Base-by-base conservation (phyloP, 2,329 filamentous ascomycete genomes). In the Microdochium nivale region DNA sequence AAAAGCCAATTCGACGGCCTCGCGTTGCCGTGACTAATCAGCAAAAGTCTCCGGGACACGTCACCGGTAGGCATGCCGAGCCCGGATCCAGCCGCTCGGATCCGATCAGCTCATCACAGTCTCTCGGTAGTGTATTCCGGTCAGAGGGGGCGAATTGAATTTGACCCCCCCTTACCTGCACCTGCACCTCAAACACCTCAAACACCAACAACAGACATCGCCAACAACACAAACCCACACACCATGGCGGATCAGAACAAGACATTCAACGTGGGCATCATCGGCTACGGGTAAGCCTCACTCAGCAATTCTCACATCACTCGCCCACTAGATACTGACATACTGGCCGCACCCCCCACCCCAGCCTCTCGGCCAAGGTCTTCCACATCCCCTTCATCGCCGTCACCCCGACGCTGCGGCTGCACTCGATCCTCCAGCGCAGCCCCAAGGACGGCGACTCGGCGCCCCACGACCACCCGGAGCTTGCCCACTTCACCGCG, bases 381-480 rank as follows among this genome's bases (percentile, higher is more conserved):
- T 94, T 92, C 70, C 88, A 94, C 68, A 90, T 92, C 63, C 88
- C 88, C 55, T 87, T 90, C 69, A 78, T 94, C 68, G 71, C 73
- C 50, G 76, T 77, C 27, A 81, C 84, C 0, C 75, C 83, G 7
- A 72, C 79, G 51, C 77, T 90, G 64, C 82, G 76, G 50, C 80
- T 92, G 21, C 80, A 89, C 63, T 81, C 85, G 56, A 83, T 94
- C 58, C 84, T 92, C 25, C 88, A 94, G 68, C 83, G 88, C 54
- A 80, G 72, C 4, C 87, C 87, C 5, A 80, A 78, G 56, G 68
- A 78, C 2, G 72, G 75, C 50, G 78, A 86, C 65, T 86, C 88
- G 53, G 86, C 86, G 1, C 78, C 82, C 21, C 76, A 78, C 56
- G 87, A 90, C 66, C 77, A 88, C 64, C 84, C 87, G 0, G 65